Base-by-base conservation (phyloP, 2,329 filamentous ascomycete genomes). In the Atkinsonella texensis region DNA sequence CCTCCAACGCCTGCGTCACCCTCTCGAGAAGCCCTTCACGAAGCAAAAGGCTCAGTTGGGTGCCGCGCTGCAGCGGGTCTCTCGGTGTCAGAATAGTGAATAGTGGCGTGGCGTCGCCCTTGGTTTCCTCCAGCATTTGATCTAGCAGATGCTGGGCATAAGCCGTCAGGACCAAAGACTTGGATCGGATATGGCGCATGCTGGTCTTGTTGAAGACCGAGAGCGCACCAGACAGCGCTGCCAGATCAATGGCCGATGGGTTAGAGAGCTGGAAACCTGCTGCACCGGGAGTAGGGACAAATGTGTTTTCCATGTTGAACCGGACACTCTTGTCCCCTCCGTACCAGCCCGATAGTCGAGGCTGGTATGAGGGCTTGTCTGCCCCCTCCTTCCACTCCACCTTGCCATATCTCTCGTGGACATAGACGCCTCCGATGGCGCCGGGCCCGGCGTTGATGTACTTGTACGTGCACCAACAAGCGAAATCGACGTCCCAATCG, bases 391-490 rank as follows among this genome's bases (percentile, higher is more conserved):
- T 62, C 1, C 61, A 62, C 48, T 66, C 68, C 11, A 87, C 81
- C 23, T 65, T 65, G 41, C 84, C 81, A 63, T 94, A 85, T 40
- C 72, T 74, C 62, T 87, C 80, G 65, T 95, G 88, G 9, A 95
- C 85, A 58, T 89, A 95, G 1, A 84, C 72, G 0, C 85, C 89
- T 1, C 80, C 88, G 56, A 94, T 94, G 15, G 83, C 77, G 4
- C 89, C 89, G 0, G 89, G 88, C 0, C 89, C 89, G 28, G 83
- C 82, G 63, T 95, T 95, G 65, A 95, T 78, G 70, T 95, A 95
- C 70, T 95, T 95, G 75, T 95, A 95, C 17, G 84, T 90, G 68
- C 89, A 95, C 89, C 89, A 95, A 50, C 80, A 87, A 15, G 90
- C 89, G 61, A 95, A 95, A 65, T 95, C 89, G 35, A 94, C 88